These are phyloP conservation scores for Lactarius hengduanensis DNA, from an alignment of 768 basidiomycete genomes.

Conservation along the genomic window DNA sequence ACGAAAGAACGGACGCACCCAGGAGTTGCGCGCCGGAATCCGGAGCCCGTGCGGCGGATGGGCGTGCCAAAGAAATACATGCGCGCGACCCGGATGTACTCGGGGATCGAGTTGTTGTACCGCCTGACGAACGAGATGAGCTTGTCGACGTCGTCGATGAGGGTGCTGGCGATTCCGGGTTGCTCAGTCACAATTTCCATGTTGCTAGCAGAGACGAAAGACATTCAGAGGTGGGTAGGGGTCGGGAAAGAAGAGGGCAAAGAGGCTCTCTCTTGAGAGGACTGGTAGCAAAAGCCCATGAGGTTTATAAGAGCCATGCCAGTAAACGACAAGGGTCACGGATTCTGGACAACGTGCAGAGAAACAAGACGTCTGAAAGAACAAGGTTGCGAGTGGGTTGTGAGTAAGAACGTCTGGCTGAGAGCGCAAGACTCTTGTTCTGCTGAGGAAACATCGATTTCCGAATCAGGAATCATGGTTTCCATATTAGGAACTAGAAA, in stretches of 20 bases:
- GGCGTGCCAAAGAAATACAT: constrained; percentile 27
- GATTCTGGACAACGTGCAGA: not conserved
- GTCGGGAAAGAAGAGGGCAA: not conserved
- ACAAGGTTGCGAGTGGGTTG: constrained; percentile 11
- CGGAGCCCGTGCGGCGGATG: constrained; percentile 18
- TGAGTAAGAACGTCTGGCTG: not conserved
- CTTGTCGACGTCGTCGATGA: constrained; percentile 6
- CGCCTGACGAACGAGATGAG: constrained; percentile 16
- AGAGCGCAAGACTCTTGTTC: constrained; percentile 9
- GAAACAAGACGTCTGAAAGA: not conserved
- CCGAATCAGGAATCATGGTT: constrained; percentile 18
- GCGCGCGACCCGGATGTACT: constrained; percentile 21
- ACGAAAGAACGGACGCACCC: constrained; percentile 20
- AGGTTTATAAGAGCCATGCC: constrained; percentile 8
- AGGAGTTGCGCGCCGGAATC: constrained; percentile 10
- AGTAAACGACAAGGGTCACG: not conserved
- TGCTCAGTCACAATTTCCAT: constrained; percentile 6
- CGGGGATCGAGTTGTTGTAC: constrained; percentile 14
- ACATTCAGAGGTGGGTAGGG: not conserved
- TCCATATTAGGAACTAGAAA: constrained; percentile 12
- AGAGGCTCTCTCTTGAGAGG: not conserved
- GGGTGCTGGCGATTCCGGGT: not conserved
- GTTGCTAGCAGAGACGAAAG: not conserved
- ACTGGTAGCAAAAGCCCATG: not conserved
- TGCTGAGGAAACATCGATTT: not conserved